Base-by-base conservation (phyloP, 768 basidiomycete species). In the Suillus clintonianus region DNA sequence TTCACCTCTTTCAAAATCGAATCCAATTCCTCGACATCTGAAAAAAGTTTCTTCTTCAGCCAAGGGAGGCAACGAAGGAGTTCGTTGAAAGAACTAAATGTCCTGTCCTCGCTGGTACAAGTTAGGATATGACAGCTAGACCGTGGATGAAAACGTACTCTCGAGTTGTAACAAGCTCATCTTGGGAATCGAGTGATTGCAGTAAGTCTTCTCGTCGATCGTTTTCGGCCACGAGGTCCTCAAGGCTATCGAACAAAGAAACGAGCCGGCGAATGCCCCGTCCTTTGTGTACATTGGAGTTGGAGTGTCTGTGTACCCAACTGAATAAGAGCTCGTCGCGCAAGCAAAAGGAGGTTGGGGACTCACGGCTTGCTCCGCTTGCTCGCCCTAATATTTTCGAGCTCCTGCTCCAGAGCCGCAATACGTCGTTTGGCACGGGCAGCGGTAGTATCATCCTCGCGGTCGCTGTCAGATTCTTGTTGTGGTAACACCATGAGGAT, bases 181-280 rank as follows among this genome's bases (percentile, higher is more conserved):
- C 27, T 9, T 36, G 53, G 41, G 34, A 58, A 5, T 64, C 56
- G 14, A 62, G 47, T 39, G 45, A 62, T 14, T 60, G 36, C 36
- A 37, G 5, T 37, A 37, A 37, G 5, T 37, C 36, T 37, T 37
- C 54, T n/a, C 24, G 42, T 7, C 45, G 59, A 47, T 65, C 62
- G 30, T 56, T 56, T 45, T 67, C 64, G 17, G n/a, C 55, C 30
- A 67, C 61, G 2, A 67, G 58, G 27, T 65, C 66, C 14, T 67
- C 64, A 5, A 63, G 24, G 4, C 34, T 42, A 32, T 65, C 53
- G 22, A 27, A 30, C 22, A 67, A 58, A 5, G 59, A 41, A 13
- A 67, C 61, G 4, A 63, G 15, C 15, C 54, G 22, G 32, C 53
- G 30, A 36, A 67, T 67, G 3, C n/a, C 51, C 19, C 45, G 34